phyloP scores from a whole-genome alignment of 2,329 filamentous ascomycete species.

The Aspergillus intermedius region DNA sequence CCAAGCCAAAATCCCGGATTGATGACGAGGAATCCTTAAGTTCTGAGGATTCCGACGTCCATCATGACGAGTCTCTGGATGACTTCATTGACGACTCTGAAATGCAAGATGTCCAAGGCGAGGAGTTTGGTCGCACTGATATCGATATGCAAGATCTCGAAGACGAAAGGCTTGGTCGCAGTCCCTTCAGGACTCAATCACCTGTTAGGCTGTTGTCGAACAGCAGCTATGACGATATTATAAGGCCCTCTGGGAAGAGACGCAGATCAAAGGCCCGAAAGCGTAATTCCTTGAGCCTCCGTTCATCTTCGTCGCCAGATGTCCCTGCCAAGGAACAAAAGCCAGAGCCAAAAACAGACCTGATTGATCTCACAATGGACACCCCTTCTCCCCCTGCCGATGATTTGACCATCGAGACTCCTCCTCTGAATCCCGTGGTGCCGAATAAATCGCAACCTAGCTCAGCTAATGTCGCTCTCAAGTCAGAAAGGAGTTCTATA shows the following conservation, averaged over 20 bases:
- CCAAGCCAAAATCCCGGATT: background rate
- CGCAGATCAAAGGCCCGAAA: constrained; percentile 8
- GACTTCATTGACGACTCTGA: constrained; percentile 26
- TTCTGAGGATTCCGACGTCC: constrained; percentile 20
- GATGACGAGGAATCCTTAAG: constrained; percentile 30
- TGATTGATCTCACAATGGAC: constrained; percentile 31
- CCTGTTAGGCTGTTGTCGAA: constrained; percentile 10
- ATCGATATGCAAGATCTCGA: background rate
- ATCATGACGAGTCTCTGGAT: constrained; percentile 11
- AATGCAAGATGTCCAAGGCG: background rate
- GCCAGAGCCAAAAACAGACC: constrained; percentile 8
- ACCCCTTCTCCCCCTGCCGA: constrained; percentile 5
- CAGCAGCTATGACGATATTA: constrained; percentile 17
- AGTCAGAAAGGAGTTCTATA: constrained; percentile 7
- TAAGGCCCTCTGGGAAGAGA: constrained; percentile 13
- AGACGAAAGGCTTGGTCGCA: background rate
- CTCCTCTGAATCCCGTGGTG: constrained; percentile 27
- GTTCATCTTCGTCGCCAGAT: constrained; percentile 2
- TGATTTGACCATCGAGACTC: constrained; percentile 27
- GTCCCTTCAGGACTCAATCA: background rate
- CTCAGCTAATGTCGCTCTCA: constrained; percentile 2
- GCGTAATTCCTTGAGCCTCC: constrained; percentile 7
- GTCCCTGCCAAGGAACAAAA: background rate
- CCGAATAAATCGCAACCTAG: constrained; percentile 3
- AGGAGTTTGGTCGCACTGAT: background rate